Conservation (phyloP, 1,284 basidiomycete species). For the Apiotrichum akiyoshidainum region DNA sequence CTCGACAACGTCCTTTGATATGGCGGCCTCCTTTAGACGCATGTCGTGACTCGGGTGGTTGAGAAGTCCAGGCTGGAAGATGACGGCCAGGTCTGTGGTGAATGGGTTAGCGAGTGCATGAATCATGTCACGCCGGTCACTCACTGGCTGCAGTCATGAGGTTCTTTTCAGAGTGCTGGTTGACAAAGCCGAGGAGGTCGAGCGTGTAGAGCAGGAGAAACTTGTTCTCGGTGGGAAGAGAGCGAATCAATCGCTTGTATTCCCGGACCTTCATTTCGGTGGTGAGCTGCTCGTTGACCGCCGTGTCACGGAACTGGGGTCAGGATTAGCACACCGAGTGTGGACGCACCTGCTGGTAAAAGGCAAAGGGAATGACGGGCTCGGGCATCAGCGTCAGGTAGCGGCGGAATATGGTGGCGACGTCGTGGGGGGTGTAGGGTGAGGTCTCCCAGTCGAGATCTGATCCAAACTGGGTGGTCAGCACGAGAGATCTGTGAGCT, state of each 20-base stretch:
- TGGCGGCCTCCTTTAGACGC: conserved; percentile 73
- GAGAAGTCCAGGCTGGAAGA: conserved; percentile 88
- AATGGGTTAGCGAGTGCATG: background rate
- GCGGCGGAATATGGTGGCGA: conserved; percentile 90
- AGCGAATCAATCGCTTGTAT: conserved; percentile 79
- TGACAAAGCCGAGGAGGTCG: conserved; percentile 91
- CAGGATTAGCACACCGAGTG: background rate
- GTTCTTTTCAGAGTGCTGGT: conserved; percentile 84
- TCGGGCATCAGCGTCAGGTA: conserved; percentile 95
- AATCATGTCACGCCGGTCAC: conserved; percentile 35
- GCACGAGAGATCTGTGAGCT: background rate
- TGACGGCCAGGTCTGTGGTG: conserved; percentile 84
- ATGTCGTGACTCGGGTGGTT: conserved; percentile 82
- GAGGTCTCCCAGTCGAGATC: conserved; percentile 83
- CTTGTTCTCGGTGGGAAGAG: conserved; percentile 82
- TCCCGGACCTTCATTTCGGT: conserved; percentile 66
- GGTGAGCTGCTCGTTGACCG: conserved; percentile 50
- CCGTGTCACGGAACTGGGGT: conserved; percentile 71
- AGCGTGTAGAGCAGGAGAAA: conserved; percentile 94
- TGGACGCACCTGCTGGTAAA: conserved; percentile 75
- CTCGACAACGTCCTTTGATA: conserved; percentile 86
- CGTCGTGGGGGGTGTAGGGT: conserved; percentile 87
- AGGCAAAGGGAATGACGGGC: conserved; percentile 47
- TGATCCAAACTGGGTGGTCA: conserved; percentile 73
- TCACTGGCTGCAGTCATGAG: conserved; percentile 91